Conservation (phyloP, 1,139 yeast genomes). For the Yamadazyma spencermartinsiae region DNA sequence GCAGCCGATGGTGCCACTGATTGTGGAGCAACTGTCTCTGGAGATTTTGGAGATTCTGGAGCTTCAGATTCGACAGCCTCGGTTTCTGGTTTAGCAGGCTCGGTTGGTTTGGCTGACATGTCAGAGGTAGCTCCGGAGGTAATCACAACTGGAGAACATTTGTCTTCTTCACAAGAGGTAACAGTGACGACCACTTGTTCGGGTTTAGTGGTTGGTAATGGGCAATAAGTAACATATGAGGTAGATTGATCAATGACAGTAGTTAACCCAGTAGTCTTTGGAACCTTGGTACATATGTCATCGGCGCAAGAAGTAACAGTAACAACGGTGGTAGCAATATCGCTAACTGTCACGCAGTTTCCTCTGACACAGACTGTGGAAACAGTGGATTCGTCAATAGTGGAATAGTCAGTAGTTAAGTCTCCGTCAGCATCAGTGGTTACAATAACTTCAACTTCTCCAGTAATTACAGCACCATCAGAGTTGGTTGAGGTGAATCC, state of each 20-base stretch:
- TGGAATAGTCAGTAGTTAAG: constrained; percentile 2
- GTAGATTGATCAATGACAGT: constrained; percentile 23
- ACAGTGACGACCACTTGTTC: constrained; percentile 22
- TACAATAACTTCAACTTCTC: constrained; percentile 7
- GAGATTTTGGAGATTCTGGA: neutral
- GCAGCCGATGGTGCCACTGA: constrained; percentile 4
- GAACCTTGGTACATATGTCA: constrained; percentile 29
- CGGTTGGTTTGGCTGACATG: constrained; percentile 3
- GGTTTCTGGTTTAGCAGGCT: constrained; percentile 1
- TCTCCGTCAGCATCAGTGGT: constrained; percentile 5
- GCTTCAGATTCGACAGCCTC: too few relatives aligned
- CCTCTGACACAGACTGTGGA: constrained; percentile 14
- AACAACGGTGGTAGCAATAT: constrained; percentile 26
- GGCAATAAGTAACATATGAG: constrained; percentile 25
- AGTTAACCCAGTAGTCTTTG: constrained; percentile 30
- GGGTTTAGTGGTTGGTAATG: constrained; percentile 17
- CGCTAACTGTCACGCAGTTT: constrained; percentile 16
- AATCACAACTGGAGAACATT: constrained; percentile 17
- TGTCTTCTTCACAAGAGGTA: constrained; percentile 18
- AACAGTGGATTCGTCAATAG: constrained; percentile 8
- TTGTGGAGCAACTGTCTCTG: neutral
- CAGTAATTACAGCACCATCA: constrained; percentile 8
- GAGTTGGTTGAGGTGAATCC: constrained; percentile 10
- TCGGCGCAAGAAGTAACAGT: constrained; percentile 52
- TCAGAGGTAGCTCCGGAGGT: constrained; percentile 25